A percentile compares a stretch with the other conserved stretches of the same genome.
These are phyloP conservation scores for Cornus suecica DNA, from an alignment of 148 eudicot genomes.

Conservation along the genomic window DNA sequence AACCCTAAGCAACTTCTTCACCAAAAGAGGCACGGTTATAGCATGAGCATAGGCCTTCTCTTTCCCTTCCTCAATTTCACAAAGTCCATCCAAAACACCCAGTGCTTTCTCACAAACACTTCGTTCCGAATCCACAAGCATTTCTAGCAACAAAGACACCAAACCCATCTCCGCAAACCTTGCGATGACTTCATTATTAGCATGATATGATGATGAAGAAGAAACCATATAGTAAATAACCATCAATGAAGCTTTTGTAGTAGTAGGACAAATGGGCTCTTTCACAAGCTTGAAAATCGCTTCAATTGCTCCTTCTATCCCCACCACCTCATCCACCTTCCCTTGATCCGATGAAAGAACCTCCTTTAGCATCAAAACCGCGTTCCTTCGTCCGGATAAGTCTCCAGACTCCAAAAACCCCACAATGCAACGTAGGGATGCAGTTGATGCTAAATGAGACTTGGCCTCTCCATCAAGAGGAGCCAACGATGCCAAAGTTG, in stretches of 20 bases:
- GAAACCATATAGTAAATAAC: constrained; percentile 44
- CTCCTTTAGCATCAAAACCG: constrained; percentile 43
- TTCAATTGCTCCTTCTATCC: constrained; percentile 43
- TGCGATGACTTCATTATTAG: constrained; percentile 8
- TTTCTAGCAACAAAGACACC: constrained; percentile 50
- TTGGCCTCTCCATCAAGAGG: constrained; percentile 35
- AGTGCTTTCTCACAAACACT: constrained; percentile 59
- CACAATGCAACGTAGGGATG: constrained; percentile 37
- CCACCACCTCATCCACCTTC: constrained; percentile 21
- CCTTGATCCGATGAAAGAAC: constrained; percentile 19
- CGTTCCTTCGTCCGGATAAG: constrained; percentile 41
- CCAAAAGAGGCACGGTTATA: constrained; percentile 57
- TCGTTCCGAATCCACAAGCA: constrained; percentile 50
- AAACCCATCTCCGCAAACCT: constrained; percentile 41
- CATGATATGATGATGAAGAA: constrained; percentile 4
- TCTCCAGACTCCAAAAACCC: constrained; percentile 48
- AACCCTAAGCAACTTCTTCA: constrained; percentile 67
- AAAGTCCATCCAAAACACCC: constrained; percentile 54
- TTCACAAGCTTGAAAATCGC: constrained; percentile 49
- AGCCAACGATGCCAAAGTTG: constrained; percentile 27
- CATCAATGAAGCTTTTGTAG: constrained; percentile 60
- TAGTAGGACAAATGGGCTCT: constrained; percentile 58
- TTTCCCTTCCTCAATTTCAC: constrained; percentile 33
- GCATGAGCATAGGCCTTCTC: constrained; percentile 37
- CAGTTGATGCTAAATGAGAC: constrained; percentile 24